These are phyloP conservation scores for Fusarium caatingaense DNA, from an alignment of 2,329 filamentous ascomycete species.

Conservation along the genomic window DNA sequence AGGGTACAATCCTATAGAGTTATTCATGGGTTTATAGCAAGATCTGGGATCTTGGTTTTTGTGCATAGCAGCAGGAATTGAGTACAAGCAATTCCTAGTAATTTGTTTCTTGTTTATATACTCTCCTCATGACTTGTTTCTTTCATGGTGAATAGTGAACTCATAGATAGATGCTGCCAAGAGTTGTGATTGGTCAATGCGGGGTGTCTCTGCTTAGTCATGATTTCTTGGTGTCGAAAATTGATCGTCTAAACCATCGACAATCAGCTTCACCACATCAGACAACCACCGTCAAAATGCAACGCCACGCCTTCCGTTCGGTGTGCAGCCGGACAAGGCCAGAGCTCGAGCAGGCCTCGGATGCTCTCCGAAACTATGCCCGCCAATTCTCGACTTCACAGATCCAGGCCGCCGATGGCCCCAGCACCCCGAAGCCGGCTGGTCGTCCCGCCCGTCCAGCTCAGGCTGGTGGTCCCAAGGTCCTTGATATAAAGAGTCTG, in stretches of 20 bases:
- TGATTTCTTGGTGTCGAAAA: conserved; percentile 32
- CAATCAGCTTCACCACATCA: conserved; percentile 33
- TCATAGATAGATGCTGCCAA: conserved; percentile 1
- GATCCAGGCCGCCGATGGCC: conserved; percentile 48
- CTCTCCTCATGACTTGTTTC: background rate
- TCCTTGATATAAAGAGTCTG: conserved; percentile 56
- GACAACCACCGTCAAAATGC: conserved; percentile 49
- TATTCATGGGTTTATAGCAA: conserved; percentile 33
- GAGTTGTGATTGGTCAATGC: conserved; percentile 36
- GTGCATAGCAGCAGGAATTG: conserved; percentile 32
- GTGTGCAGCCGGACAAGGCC: conserved; percentile 51
- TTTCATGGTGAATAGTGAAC: background rate
- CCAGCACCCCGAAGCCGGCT: conserved; percentile 39
- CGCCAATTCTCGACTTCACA: conserved; percentile 56
- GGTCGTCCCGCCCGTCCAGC: conserved; percentile 33
- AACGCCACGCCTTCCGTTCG: conserved; percentile 54
- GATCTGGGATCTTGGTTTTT: conserved; percentile 41
- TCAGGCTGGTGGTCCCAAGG: conserved; percentile 45
- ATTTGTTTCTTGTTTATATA: conserved; percentile 23
- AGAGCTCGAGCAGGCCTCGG: conserved; percentile 49
- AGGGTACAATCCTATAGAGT: conserved; percentile 30
- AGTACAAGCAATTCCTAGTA: conserved; percentile 39
- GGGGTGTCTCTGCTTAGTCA: conserved; percentile 42
- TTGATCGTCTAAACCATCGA: conserved; percentile 30
- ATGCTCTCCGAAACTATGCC: conserved; percentile 50